Conservation (phyloP, 176 grass and related monocot genomes). For the Lolium multiflorum region DNA sequence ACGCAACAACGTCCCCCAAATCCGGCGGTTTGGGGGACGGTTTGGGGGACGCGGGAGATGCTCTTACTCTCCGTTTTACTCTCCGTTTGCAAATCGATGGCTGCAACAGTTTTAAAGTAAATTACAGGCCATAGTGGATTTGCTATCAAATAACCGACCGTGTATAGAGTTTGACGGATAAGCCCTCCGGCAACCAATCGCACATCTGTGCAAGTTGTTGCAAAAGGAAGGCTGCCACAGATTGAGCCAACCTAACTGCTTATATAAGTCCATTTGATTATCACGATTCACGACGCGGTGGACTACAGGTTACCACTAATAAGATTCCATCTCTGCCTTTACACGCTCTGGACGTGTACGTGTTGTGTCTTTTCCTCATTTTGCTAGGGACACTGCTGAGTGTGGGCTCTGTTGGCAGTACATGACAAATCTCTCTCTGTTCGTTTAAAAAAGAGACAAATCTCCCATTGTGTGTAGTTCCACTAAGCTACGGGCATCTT, state of each 20-base stretch:
- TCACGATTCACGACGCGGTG: not conserved
- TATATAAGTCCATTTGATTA: conserved; percentile 18
- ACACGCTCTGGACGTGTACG: not conserved
- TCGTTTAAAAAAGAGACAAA: no score
- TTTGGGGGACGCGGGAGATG: no score
- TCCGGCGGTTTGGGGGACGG: no score
- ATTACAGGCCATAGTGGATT: no score
- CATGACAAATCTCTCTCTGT: not conserved
- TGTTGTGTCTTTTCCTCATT: not conserved
- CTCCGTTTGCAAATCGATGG: no score
- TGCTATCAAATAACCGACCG: no score
- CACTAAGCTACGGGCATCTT: no score
- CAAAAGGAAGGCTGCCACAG: not conserved
- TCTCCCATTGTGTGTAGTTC: no score
- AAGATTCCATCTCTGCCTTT: not conserved
- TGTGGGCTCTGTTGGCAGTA: not conserved
- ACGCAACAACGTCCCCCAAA: no score
- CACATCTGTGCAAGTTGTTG: not conserved
- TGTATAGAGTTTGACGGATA: no score
- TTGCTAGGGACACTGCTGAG: not conserved
- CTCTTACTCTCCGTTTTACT: no score
- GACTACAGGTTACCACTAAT: not conserved
- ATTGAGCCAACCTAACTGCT: not conserved
- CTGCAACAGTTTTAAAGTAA: no score
- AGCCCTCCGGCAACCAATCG: not conserved